These are phyloP conservation scores for Pseudocercospora crystallina DNA, from an alignment of 2,329 filamentous ascomycete genomes.

Conservation along the genomic window DNA sequence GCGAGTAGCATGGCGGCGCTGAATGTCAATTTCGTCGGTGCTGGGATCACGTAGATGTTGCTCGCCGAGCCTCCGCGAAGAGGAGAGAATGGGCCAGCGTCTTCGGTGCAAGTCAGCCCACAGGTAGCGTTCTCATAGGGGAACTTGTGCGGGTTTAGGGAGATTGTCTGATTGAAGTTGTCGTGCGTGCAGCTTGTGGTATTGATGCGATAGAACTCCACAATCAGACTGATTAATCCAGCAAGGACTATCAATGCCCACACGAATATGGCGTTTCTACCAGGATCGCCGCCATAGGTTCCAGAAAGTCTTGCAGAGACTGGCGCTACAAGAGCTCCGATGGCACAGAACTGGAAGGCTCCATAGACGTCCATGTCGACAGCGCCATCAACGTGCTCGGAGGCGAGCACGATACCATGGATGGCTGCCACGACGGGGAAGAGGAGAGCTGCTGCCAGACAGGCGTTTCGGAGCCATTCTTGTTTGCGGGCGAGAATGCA, in stretches of 20 bases:
- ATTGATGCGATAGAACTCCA: constrained; percentile 63
- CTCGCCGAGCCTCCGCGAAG: constrained; percentile 57
- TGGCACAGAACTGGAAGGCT: constrained; percentile 66
- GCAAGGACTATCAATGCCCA: constrained; percentile 64
- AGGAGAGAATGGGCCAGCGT: constrained; percentile 53
- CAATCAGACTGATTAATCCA: constrained; percentile 60
- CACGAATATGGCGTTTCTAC: constrained; percentile 65
- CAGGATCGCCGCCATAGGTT: constrained; percentile 65
- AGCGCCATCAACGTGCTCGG: constrained; percentile 61
- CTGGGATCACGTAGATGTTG: constrained; percentile 64
- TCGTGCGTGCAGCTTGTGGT: constrained; percentile 46
- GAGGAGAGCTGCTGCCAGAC: constrained; percentile 61
- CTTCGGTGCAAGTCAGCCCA: constrained; percentile 48
- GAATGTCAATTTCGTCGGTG: constrained; percentile 57
- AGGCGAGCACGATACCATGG: constrained; percentile 62
- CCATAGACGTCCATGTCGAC: constrained; percentile 69
- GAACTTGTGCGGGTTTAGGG: constrained; percentile 42
- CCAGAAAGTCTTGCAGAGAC: constrained; percentile 60
- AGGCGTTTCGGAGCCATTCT: constrained; percentile 63
- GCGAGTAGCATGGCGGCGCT: constrained; percentile 60
- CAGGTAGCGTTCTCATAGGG: constrained; percentile 48
- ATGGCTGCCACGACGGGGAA: constrained; percentile 64
- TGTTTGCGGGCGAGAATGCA: constrained; percentile 63
- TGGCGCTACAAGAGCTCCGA: constrained; percentile 64
- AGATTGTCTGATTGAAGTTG: constrained; percentile 40